Percentiles rank a stretch among this genome's conserved stretches.
Conservation (phyloP, 2,329 filamentous ascomycete species). For the Zymoseptoria ardabiliae region DNA sequence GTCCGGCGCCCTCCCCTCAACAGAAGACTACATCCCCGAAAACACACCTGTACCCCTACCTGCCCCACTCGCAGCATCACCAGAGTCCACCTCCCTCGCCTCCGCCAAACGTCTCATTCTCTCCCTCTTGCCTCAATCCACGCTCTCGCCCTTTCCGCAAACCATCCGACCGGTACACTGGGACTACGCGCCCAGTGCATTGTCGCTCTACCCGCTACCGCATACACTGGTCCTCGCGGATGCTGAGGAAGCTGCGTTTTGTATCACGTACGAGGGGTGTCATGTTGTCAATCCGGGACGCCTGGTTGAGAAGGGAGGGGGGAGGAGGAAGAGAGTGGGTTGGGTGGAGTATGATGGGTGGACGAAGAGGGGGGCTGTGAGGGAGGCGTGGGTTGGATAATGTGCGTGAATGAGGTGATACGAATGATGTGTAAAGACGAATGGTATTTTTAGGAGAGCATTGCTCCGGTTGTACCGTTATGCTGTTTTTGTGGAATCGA, state of each 20-base stretch:
- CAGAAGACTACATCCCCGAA: slow-evolving; percentile 8
- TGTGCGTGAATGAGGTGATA: no score
- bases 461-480: no score
- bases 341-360: slow-evolving; percentile 85
- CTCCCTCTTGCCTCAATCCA: slow-evolving; percentile 83
- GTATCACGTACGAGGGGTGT: slow-evolving; percentile 87
- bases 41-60: slow-evolving; percentile 12
- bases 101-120: slow-evolving; percentile 59
- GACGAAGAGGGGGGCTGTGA: slow-evolving; percentile 51
- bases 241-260: slow-evolving; percentile 71
- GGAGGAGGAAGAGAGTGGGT: slow-evolving; percentile 56
- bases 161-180: slow-evolving; percentile 74
- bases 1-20: slow-evolving; percentile 24
- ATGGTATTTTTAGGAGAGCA: no score
- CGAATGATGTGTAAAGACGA: no score
- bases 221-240: slow-evolving; percentile 79
- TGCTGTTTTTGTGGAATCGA: no score
- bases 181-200: slow-evolving; percentile 67
- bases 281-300: slow-evolving; percentile 89
- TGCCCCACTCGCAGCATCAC: slow-evolving; percentile 2
- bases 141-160: slow-evolving; percentile 80
- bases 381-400: slow-evolving; percentile 45
- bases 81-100: slow-evolving; percentile 10
- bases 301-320: slow-evolving; percentile 56
- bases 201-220: slow-evolving; percentile 83